Evolutionary conservation across 1,284 basidiomycete species (phyloP), one percentile per base, ranked within the genome.

Genomic region (Cryptococcus deneoformans): DNA sequence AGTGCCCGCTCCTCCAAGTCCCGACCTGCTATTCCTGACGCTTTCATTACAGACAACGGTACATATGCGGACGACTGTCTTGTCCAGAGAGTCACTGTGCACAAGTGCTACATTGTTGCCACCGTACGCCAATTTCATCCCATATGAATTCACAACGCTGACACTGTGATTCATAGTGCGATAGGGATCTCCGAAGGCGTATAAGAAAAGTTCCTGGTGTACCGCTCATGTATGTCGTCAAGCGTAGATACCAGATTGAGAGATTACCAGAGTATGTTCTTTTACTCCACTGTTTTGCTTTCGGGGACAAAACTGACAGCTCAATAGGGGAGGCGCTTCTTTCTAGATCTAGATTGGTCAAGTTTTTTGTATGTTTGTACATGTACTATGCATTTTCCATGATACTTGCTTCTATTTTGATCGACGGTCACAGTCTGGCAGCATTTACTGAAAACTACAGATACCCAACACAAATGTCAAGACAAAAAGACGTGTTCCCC

Each of bases 51-150:
- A 77, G 76, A 99, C 76, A 83, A 86, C 12, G 96, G 96, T 12
- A 97, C 93, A 11, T 99, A 99, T 72, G 96, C 96, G 20, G 96
- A 99, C 75, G 96, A 99, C 80, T 99, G 96, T 76, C 85, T 99
- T 36, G 88, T 99, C 16, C 90, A 99, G 72, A 86, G 96, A 39
- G 91, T 98, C 14, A 91, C 89, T 3, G 86, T 92, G 24, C 92
- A 95, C 80, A 90, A 93, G 75, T 98, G 95, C 79, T 99, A 92
- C 77, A 89, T 99, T 68, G 94, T 99, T 35, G 96, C 96, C 14
- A 99, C 96, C 20, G 77, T 79, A 47, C 63, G 77, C 74, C 74
- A 14, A 29, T 37, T 38, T 34, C 35, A 36, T 24, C 24, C 16
- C 14, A 10, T 11, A 8, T 40, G 10, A 12, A 46, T 12, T 8